Conservation (phyloP, 495 filamentous ascomycete species). For the Rusavskia elegans region DNA sequence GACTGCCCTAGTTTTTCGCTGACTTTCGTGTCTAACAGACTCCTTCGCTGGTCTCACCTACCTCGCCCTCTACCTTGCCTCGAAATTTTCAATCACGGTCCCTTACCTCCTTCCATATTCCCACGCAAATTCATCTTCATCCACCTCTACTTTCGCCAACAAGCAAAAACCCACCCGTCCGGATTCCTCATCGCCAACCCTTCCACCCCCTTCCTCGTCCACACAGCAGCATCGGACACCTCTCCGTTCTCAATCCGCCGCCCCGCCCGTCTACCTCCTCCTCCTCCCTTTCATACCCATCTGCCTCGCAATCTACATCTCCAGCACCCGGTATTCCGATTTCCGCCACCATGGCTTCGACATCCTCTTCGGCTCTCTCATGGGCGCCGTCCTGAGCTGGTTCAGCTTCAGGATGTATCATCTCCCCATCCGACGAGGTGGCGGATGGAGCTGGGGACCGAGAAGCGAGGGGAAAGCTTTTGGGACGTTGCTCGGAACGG, state of each 20-base stretch:
- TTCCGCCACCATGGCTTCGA: constrained; percentile 50
- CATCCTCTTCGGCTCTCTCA: constrained; percentile 38
- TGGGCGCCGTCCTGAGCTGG: constrained; percentile 40
- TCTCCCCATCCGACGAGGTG: constrained; percentile 45
- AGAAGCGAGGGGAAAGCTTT: constrained; percentile 29
- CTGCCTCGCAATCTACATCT: constrained; percentile 43
- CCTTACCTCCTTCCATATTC: constrained; percentile 38
- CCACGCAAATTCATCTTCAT: constrained; percentile 8
- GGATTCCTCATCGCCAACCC: constrained; percentile 1
- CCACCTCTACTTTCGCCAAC: constrained; percentile 3
- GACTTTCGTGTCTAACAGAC: constrained; percentile 19
- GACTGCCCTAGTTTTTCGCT: neutral
- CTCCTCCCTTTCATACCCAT: constrained; percentile 39
- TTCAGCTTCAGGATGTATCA: constrained; percentile 52
- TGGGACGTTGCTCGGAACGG: constrained; percentile 37
- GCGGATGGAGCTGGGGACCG: constrained; percentile 36
- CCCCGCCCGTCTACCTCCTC: constrained; percentile 43
- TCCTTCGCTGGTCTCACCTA: constrained; percentile 49
- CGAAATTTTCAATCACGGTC: constrained; percentile 47
- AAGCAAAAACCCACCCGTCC: neutral
- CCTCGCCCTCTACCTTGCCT: constrained; percentile 43
- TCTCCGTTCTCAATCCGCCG: constrained; percentile 34
- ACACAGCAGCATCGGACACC: neutral
- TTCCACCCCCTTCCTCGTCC: neutral
- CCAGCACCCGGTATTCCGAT: constrained; percentile 45